A percentile compares a stretch with the other conserved stretches of the same genome.
Conservation (phyloP, 768 basidiomycete genomes). For the Suillus subaureus region DNA sequence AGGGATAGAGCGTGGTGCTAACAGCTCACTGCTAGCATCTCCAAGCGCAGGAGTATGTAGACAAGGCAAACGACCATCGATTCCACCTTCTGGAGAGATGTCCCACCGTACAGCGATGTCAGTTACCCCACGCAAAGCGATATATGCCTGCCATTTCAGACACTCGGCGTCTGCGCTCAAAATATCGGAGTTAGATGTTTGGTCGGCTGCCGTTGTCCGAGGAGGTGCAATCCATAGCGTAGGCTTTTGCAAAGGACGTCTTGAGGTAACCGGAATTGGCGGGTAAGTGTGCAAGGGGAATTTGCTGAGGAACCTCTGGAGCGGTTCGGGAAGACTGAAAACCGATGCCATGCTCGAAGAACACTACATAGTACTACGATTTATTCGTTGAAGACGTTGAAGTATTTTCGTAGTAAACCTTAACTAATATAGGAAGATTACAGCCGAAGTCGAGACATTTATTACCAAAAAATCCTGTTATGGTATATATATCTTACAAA, state of each 20-base stretch:
- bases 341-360: constrained; percentile 12
- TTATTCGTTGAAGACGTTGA: not conserved
- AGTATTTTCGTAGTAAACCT: not conserved
- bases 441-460: not conserved
- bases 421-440: not conserved
- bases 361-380: not conserved
- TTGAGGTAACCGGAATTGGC: constrained; percentile 34
- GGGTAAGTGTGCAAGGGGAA: constrained; percentile 65
- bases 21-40: constrained; percentile 46
- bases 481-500: not conserved
- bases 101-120: constrained; percentile 65
- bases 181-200: constrained; percentile 23
- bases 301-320: constrained; percentile 53
- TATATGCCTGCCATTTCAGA: constrained; percentile 87
- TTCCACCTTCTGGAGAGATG: constrained; percentile 66
- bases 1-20: constrained; percentile 69
- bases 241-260: constrained; percentile 34
- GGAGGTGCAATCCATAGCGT: constrained; percentile 72
- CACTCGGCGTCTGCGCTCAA: constrained; percentile 84
- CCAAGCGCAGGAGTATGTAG: constrained; percentile 54
- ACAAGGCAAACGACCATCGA: constrained; percentile 70
- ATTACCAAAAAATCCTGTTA: not conserved
- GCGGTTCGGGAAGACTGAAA: constrained; percentile 37
- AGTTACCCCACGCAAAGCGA: constrained; percentile 57
- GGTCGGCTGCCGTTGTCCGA: constrained; percentile 9